Percentiles rank a stretch among this genome's conserved stretches.
Conservation (phyloP, 768 basidiomycete species). For the Boletales sp. region DNA sequence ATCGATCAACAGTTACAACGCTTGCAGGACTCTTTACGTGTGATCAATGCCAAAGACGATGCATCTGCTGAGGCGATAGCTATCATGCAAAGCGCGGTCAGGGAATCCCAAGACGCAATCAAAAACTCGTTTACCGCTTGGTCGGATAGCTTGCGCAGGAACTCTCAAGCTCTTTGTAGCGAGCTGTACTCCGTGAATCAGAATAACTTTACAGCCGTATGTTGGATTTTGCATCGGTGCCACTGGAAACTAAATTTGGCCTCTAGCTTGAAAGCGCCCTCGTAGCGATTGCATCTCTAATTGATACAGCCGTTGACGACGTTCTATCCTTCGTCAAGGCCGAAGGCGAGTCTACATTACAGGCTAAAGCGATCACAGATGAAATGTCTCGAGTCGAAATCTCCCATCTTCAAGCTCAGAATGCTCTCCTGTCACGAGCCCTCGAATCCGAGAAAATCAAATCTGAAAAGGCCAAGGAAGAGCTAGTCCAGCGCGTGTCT, state of each 20-base stretch:
- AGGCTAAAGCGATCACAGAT: conserved; percentile 47
- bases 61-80: conserved; percentile 50
- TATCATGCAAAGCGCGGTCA: conserved; percentile 45
- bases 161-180: conserved; percentile 45
- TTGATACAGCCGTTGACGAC: conserved; percentile 59
- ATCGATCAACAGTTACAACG: conserved; percentile 57
- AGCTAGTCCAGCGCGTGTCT: conserved; percentile 73
- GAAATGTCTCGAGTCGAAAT: conserved; percentile 52
- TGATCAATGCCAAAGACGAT: conserved; percentile 55
- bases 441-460: conserved; percentile 65
- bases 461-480: conserved; percentile 65
- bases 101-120: conserved; percentile 51
- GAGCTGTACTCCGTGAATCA: conserved; percentile 43
- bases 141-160: conserved; percentile 48
- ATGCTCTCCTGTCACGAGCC: conserved; percentile 55
- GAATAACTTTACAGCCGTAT: conserved; percentile 43
- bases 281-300: conserved; percentile 51
- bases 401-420: conserved; percentile 64
- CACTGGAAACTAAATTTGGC: conserved; percentile 4
- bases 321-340: conserved; percentile 52
- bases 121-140: conserved; percentile 52
- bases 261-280: conserved; percentile 54
- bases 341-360: conserved; percentile 49
- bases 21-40: conserved; percentile 47
- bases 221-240: conserved; percentile 13